Base-by-base conservation (phyloP, 148 eudicot species). In the Rhododendron griersonianum region DNA sequence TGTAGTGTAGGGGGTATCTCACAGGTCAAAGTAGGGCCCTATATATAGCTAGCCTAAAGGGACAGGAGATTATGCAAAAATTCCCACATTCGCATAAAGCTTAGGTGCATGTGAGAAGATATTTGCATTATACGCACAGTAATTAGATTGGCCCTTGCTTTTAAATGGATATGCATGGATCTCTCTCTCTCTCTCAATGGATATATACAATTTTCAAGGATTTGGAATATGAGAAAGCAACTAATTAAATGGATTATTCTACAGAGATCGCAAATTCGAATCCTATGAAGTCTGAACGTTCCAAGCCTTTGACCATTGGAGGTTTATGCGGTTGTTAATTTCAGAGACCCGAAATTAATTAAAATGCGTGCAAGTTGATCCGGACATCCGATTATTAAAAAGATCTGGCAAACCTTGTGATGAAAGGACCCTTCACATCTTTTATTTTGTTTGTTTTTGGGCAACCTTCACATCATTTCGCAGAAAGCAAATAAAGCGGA, bases 111-210 rank as follows among this genome's bases (percentile, higher is more conserved):
- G 51, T 63, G 65, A 57, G 69, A 28, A 45, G 39, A 35, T 71
- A 41, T 35, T 55, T 2, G 47, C 74, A 23, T n/a, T 0, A 16
- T 14, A 69, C 11, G 5, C 13, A 85, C 18, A 14, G 25, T 39
- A 13, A 15, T 8, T 18, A 16, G 35, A 18, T 80, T 83, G 71
- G 37, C 74, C 76, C 15, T 80, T 75, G 73, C 76, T 87, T 84
- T 84, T 65, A 80, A 81, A 85, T 53, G 87, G 89, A 84, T 85
- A 85, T 84, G 89, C 89, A 87, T 85, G 85, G 80, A 88, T n/a
- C 30, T 65, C 30, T 65, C 33, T 85, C 82, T 65, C 30, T 65
- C 33, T 85, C 78, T 85, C 61, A 55, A 55, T 55, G 61, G 5
- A 55, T 16, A 55, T 30, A 30, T 53, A 13, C 55, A 50, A 50